Conservation (phyloP, 345 rosid genomes). For the Melaleuca quinquenervia region DNA sequence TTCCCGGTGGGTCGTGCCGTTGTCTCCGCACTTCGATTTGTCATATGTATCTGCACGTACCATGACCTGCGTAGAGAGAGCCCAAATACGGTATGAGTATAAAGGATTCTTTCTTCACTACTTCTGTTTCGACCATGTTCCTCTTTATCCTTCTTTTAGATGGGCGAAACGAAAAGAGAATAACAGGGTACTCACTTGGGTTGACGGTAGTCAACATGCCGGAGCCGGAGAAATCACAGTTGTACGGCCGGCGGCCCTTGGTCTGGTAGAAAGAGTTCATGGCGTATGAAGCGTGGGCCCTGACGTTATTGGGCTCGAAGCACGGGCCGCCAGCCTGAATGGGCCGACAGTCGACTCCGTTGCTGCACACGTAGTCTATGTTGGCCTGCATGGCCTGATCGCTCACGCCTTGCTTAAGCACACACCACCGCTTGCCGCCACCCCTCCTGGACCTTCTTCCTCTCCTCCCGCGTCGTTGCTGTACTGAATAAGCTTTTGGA, state of each 20-base stretch:
- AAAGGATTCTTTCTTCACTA: neutral
- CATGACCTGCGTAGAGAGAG: conserved; percentile 13
- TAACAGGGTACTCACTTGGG: conserved; percentile 30
- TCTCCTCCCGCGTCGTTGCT: neutral
- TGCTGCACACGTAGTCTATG: conserved; percentile 52
- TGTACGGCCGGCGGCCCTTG: conserved; percentile 21
- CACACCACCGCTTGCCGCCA: conserved; percentile 45
- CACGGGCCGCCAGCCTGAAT: conserved; percentile 69
- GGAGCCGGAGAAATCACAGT: conserved; percentile 40
- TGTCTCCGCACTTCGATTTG: neutral
- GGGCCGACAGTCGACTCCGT: conserved; percentile 60
- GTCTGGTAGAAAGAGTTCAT: conserved; percentile 63
- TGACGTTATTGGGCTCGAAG: conserved; percentile 36
- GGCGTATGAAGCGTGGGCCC: conserved; percentile 46
- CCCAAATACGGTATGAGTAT: neutral
- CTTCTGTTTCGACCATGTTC: neutral
- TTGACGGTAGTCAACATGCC: conserved; percentile 26
- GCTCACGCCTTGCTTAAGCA: conserved; percentile 28
- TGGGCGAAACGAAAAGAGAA: neutral
- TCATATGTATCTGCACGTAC: conserved; percentile 11
- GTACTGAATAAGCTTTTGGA: neutral
- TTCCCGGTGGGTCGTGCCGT: neutral
- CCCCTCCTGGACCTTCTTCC: neutral
- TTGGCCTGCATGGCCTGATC: conserved; percentile 39
- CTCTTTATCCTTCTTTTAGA: neutral